Conservation (phyloP, 345 rosid genomes). For the Erucastrum elatum region DNA sequence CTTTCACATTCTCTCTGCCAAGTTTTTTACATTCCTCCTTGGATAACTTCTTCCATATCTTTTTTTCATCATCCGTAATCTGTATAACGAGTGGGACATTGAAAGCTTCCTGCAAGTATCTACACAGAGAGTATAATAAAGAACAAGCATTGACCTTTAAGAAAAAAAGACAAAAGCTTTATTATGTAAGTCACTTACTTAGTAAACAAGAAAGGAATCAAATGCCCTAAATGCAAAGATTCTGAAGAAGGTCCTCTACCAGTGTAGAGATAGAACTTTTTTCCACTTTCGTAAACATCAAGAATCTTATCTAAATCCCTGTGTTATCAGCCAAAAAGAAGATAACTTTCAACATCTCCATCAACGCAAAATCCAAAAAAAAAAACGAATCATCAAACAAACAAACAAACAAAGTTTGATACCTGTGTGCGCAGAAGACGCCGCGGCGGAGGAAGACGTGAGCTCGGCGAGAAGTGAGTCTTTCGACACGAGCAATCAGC, state of each 20-base stretch:
- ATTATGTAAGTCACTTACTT: constrained; percentile 47
- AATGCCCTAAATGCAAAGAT: constrained; percentile 88
- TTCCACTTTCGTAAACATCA: constrained; percentile 73
- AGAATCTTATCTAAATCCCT: constrained; percentile 79
- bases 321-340: too few species aligned
- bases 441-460: constrained; percentile 90
- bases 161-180: background rate
- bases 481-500: constrained; percentile 67
- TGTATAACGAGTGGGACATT: constrained; percentile 91
- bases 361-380: too few species aligned
- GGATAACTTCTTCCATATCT: constrained; percentile 78
- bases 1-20: constrained; percentile 90
- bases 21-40: constrained; percentile 81
- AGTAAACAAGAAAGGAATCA: constrained; percentile 95
- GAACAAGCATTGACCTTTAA: background rate
- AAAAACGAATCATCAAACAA: too few species aligned
- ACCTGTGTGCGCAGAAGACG: constrained; percentile 76
- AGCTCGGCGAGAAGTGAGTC: constrained; percentile 68
- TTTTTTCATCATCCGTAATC: constrained; percentile 92
- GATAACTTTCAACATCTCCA: too few species aligned
- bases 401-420: too few species aligned
- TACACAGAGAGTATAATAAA: constrained; percentile 24
- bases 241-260: constrained; percentile 90
- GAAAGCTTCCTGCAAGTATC: constrained; percentile 85
- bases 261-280: constrained; percentile 84